These are phyloP conservation scores for Pleurotus sapidus DNA, from an alignment of 768 basidiomycete genomes.

Conservation along the genomic window DNA sequence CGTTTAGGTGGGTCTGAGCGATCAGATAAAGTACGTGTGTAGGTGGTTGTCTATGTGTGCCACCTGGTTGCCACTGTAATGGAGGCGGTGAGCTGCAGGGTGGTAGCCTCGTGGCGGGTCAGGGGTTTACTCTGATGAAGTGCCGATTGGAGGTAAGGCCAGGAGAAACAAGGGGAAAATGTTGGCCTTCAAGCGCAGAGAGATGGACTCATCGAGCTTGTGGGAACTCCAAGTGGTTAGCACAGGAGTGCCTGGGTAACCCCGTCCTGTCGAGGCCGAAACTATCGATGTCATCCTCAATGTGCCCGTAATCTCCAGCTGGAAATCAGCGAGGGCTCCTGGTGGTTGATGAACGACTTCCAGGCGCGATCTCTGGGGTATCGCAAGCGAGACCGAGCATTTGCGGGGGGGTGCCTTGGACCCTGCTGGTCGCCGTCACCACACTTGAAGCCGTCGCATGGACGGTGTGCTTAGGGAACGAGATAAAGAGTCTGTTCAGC, in stretches of 20 bases:
- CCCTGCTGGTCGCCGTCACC: neutral
- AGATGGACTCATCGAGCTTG: neutral
- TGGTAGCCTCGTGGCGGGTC: conserved; percentile 1
- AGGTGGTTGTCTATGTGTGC: neutral
- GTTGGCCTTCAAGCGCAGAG: neutral
- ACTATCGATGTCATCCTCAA: neutral
- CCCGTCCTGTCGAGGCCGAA: neutral
- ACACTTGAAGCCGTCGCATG: too few species aligned
- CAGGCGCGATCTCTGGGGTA: neutral
- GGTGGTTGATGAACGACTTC: too few species aligned
- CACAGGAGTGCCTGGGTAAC: neutral
- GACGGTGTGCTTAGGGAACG: too few species aligned
- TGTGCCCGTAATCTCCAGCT: conserved; percentile 5
- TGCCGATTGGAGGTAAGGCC: neutral
- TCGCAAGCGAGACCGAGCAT: neutral
- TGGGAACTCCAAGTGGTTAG: neutral
- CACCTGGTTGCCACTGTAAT: neutral
- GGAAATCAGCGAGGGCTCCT: neutral
- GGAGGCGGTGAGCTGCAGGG: neutral
- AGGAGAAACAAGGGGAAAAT: neutral
- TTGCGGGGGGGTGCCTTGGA: neutral
- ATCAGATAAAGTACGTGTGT: neutral
- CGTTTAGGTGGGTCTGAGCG: neutral
- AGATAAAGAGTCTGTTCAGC: too few species aligned
- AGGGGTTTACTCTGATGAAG: neutral